phyloP scores from a whole-genome alignment of 345 rosid species.

The Eucalyptus regnans region DNA sequence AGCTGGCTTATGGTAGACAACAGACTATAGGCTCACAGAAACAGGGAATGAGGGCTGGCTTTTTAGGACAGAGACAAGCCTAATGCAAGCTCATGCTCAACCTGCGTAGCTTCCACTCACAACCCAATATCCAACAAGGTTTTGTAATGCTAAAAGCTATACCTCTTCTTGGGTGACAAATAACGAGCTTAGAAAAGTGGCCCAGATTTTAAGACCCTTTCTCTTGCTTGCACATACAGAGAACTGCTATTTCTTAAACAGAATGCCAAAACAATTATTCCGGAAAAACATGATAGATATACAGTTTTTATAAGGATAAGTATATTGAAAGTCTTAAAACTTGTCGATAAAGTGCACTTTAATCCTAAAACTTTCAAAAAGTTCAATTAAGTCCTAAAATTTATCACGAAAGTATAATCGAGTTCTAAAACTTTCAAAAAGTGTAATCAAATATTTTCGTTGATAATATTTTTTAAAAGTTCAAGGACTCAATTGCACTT shows the following conservation, averaged over 20 bases:
- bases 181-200: background rate
- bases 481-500: fast-evolving
- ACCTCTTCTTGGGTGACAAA: background rate
- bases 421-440: too few species aligned
- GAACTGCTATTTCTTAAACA: background rate
- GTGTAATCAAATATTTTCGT: fast-evolving
- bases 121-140: background rate
- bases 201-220: background rate
- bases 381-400: too few species aligned
- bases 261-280: background rate
- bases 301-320: background rate
- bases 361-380: too few species aligned
- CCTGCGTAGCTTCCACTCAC: background rate
- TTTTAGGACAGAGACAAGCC: background rate
- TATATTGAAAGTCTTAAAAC: fast-evolving
- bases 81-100: background rate
- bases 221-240: background rate
- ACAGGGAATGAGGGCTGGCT: background rate
- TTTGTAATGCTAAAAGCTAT: background rate
- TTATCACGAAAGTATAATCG: fast-evolving
- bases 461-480: too few species aligned
- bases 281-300: background rate
- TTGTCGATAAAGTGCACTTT: fast-evolving
- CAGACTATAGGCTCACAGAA: background rate
- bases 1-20: background rate